Conservation (phyloP, 305 asterid species). For the Fraxinus paxiana region DNA sequence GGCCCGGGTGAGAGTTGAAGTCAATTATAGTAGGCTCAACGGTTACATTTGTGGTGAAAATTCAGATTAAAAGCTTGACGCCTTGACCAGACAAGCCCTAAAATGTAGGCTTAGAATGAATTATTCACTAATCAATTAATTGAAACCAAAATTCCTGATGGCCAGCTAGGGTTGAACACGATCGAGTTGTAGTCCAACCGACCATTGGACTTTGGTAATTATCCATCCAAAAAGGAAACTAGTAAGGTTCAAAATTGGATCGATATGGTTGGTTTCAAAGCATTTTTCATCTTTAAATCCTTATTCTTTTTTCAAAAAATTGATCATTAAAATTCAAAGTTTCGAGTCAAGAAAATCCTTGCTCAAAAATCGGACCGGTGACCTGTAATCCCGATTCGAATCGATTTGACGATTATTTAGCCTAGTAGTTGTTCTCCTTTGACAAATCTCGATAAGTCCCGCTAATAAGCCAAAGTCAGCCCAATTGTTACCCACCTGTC, state of each 20-base stretch:
- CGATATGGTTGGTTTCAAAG: not conserved
- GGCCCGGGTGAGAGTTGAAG: no score
- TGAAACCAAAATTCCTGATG: not conserved
- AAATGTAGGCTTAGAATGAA: not conserved
- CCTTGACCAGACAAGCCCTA: no score
- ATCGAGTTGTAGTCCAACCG: not conserved
- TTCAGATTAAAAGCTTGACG: no score
- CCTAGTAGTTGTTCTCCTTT: not conserved
- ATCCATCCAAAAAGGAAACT: not conserved
- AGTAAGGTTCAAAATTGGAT: not conserved
- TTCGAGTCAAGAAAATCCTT: not conserved
- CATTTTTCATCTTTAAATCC: not conserved
- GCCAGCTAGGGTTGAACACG: not conserved
- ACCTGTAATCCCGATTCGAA: not conserved
- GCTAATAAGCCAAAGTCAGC: not conserved
- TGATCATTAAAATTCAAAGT: not conserved
- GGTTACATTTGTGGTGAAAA: no score
- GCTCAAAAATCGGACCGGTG: not conserved
- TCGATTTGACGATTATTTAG: not conserved
- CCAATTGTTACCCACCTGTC: slow-evolving; percentile 2
- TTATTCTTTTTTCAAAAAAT: not conserved
- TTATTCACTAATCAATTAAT: no score
- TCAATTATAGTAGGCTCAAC: no score
- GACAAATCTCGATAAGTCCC: not conserved
- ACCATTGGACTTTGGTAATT: not conserved